Conservation (phyloP, 352 stramenopile species). For the Pythium folliculosum region DNA sequence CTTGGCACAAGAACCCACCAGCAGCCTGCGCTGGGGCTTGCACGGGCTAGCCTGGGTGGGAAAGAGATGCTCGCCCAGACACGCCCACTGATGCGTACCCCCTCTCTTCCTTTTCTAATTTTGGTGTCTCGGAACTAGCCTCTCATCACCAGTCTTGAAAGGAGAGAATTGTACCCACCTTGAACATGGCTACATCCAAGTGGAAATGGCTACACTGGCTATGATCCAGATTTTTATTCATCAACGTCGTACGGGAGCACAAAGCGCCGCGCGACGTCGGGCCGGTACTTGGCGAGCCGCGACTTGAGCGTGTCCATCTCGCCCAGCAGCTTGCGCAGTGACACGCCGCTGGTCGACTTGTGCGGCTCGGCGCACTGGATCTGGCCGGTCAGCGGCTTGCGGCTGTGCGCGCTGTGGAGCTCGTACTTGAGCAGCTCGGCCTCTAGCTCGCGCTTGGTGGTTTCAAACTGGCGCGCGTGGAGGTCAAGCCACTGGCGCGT, state of each 20-base stretch:
- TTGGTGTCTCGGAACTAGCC: not conserved
- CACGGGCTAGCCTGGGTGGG: not conserved
- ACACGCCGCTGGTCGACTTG: constrained; percentile 39
- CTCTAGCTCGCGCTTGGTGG: constrained; percentile 45
- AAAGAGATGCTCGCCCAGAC: no score
- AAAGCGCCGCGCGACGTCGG: constrained; percentile 56
- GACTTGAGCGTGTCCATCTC: constrained; percentile 49
- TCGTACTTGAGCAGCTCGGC: constrained; percentile 68
- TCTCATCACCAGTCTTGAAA: no score
- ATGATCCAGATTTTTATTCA: constrained; percentile 5
- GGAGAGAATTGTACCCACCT: not conserved
- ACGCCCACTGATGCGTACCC: not conserved
- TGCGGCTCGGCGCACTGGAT: constrained; percentile 62
- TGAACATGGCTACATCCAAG: constrained; percentile 18
- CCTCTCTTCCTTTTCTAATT: not conserved
- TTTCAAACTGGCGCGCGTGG: constrained; percentile 46
- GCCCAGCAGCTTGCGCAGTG: constrained; percentile 46
- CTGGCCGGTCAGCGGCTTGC: constrained; percentile 34
- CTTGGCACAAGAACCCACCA: no score
- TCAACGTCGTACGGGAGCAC: constrained; percentile 38
- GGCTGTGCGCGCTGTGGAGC: constrained; percentile 35
- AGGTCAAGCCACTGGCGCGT: constrained; percentile 70
- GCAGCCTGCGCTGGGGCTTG: no score
- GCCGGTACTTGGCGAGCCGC: constrained; percentile 52
- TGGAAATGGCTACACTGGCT: constrained; percentile 8